Evolutionary conservation across 805 yeast species (phyloP).

Genomic region (Zygosaccharomyces bailii): DNA sequence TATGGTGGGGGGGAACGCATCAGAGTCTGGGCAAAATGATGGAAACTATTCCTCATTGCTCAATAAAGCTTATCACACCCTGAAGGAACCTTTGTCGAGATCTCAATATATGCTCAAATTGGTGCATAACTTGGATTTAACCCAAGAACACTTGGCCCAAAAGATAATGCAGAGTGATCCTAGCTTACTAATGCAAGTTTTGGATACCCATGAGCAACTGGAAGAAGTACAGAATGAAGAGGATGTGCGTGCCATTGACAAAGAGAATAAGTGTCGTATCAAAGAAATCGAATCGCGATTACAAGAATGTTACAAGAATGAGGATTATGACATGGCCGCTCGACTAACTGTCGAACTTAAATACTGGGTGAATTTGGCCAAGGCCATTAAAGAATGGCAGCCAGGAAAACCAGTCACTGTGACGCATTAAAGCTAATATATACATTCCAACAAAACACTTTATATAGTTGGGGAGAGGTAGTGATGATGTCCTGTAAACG

Average conservation of each 20-base stretch:
- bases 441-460: conserved; percentile 8
- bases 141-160: conserved; percentile 53
- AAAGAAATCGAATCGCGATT: conserved; percentile 44
- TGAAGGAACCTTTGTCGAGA: conserved; percentile 67
- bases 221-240: conserved; percentile 59
- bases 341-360: conserved; percentile 67
- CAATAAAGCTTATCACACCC: conserved; percentile 72
- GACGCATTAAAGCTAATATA: conserved; percentile 41
- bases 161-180: conserved; percentile 47
- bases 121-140: conserved; percentile 50
- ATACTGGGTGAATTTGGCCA: conserved; percentile 78
- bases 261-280: conserved; percentile 58
- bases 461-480: not conserved
- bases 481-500: conserved; percentile 2
- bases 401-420: conserved; percentile 62
- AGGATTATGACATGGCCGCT: conserved; percentile 59
- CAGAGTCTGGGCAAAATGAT: conserved; percentile 10
- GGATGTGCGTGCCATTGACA: conserved; percentile 52
- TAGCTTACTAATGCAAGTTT: conserved; percentile 63
- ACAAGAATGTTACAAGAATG: conserved; percentile 42
- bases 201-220: conserved; percentile 81
- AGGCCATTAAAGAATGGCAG: conserved; percentile 75
- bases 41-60: conserved; percentile 47
- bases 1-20: conserved; percentile 32
- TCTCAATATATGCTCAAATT: conserved; percentile 55